Percentiles rank a stretch among this genome's conserved stretches.
These are phyloP conservation scores for Colletotrichum sp. DNA, from an alignment of 2,329 filamentous ascomycete species.

Conservation along the genomic window DNA sequence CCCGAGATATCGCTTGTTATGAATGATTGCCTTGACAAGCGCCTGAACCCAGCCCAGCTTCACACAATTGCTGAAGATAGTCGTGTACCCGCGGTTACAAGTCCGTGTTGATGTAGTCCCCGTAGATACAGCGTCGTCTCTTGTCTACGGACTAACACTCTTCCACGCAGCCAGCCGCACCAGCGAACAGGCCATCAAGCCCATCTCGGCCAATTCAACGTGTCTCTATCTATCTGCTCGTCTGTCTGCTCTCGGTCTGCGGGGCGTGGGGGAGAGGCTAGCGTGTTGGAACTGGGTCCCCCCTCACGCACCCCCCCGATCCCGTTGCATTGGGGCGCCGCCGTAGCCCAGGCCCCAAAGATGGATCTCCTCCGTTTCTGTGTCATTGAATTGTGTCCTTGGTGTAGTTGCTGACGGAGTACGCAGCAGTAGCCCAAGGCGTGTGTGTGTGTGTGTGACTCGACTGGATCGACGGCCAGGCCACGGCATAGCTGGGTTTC, in stretches of 20 bases:
- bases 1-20: neutral
- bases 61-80: neutral
- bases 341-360: neutral
- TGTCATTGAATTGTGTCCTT: slow-evolving; percentile 20
- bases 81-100: neutral
- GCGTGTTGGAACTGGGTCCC: neutral
- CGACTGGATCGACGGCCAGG: neutral
- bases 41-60: neutral
- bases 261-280: slow-evolving; percentile 15
- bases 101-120: rapidly evolving
- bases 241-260: neutral
- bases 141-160: neutral
- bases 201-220: neutral
- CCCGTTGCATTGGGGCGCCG: slow-evolving; percentile 15
- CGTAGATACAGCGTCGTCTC: neutral
- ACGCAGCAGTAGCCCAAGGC: no score
- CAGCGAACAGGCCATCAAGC: neutral
- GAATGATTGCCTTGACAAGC: neutral
- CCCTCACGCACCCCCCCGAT: neutral
- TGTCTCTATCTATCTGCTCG: neutral
- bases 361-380: slow-evolving; percentile 7
- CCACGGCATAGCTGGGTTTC: neutral
- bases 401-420: neutral
- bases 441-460: slow-evolving; percentile 12
- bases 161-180: neutral